phyloP scores from a whole-genome alignment of 1,139 yeast genomes.

The Debaryomyces fabryi region DNA sequence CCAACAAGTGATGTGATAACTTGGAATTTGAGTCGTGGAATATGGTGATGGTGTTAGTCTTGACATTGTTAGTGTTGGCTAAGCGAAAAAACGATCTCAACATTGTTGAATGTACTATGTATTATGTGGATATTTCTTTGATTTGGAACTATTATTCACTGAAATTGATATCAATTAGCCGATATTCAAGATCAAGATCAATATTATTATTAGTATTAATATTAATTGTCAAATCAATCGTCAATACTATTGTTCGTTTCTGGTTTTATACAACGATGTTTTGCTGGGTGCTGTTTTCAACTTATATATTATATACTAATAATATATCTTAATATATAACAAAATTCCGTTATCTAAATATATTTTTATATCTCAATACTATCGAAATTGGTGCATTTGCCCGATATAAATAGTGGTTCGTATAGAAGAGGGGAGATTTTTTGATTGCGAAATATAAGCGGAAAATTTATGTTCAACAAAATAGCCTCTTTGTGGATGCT shows the following conservation, averaged over 20 bases:
- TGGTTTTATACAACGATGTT: background rate
- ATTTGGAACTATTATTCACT: too few relatives aligned
- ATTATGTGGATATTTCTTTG: background rate
- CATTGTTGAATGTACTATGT: conserved; percentile 2
- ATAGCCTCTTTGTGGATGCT: conserved; percentile 5
- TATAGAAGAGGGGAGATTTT: conserved; percentile 2
- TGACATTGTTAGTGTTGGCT: conserved; percentile 8
- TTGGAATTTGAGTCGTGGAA: conserved; percentile 35
- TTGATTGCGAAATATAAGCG: conserved; percentile 2
- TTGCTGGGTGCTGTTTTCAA: background rate
- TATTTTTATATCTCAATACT: background rate
- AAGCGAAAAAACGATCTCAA: conserved; percentile 14
- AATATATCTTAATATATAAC: background rate
- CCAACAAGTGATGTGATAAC: conserved; percentile 30
- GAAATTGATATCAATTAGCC: background rate
- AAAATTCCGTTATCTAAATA: background rate
- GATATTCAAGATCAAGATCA: background rate
- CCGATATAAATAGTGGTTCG: background rate
- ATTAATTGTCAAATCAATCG: background rate
- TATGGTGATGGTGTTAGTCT: conserved; percentile 23
- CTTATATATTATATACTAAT: background rate
- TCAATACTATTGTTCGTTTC: background rate
- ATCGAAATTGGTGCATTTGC: background rate
- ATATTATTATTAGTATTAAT: background rate
- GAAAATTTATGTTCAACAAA: conserved; percentile 3